Conservation (phyloP, 2,329 filamentous ascomycete species). For the Arachnopeziza araneosa region DNA sequence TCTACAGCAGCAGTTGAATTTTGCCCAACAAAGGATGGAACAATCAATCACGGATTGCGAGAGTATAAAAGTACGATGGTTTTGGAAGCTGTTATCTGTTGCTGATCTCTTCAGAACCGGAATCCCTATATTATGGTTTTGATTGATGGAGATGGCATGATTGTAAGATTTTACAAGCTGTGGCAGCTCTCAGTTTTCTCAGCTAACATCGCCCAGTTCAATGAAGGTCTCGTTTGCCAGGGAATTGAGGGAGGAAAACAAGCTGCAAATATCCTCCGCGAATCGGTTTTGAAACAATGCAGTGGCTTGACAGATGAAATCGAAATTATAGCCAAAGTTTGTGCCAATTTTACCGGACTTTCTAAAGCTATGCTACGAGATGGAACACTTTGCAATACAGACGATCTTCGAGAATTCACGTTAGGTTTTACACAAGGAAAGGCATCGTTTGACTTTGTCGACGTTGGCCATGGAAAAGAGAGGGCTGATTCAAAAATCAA, state of each 20-base stretch:
- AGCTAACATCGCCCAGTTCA: slow-evolving; percentile 42
- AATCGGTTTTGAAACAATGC: slow-evolving; percentile 43
- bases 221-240: slow-evolving; percentile 47
- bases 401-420: slow-evolving; percentile 50
- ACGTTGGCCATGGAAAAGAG: slow-evolving; percentile 55
- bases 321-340: slow-evolving; percentile 51
- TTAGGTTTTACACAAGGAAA: slow-evolving; percentile 54
- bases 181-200: slow-evolving; percentile 3
- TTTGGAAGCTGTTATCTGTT: background rate
- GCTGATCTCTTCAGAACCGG: slow-evolving; percentile 28
- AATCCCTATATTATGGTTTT: slow-evolving; percentile 56
- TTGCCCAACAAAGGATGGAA: slow-evolving; percentile 34
- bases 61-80: slow-evolving; percentile 39
- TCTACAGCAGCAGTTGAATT: slow-evolving; percentile 42
- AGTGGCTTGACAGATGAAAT: slow-evolving; percentile 40
- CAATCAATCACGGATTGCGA: slow-evolving; percentile 36
- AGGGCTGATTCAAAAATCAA: slow-evolving; percentile 55
- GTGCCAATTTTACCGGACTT: slow-evolving; percentile 49
- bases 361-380: slow-evolving; percentile 44
- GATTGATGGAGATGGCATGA: slow-evolving; percentile 58
- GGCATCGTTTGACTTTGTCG: slow-evolving; percentile 57
- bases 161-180: slow-evolving; percentile 38
- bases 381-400: slow-evolving; percentile 39
- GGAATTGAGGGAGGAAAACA: slow-evolving; percentile 40
- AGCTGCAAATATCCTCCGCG: slow-evolving; percentile 40